Evolutionary conservation across 164 flowering plant genomes (phyloP).

Genomic region (Magnolia officinalis): DNA sequence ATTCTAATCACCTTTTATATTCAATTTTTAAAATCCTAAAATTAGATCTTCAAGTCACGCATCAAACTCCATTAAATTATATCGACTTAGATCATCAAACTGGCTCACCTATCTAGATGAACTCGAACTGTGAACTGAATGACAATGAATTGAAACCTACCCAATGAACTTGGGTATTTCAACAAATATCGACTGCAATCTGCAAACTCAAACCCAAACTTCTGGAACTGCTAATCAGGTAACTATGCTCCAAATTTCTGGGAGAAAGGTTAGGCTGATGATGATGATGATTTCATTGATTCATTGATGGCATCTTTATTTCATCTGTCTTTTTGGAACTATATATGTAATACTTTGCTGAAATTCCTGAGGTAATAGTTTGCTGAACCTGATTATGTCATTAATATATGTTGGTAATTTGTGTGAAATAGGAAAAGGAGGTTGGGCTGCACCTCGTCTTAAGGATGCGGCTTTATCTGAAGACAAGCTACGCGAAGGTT

Average conservation of each 20-base stretch:
- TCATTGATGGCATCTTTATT: neutral
- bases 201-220: neutral
- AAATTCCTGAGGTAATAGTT: neutral
- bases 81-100: too few relatives aligned
- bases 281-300: neutral
- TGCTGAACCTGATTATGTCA: neutral
- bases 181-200: neutral
- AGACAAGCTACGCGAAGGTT: constrained; percentile 88
- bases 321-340: neutral
- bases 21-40: too few relatives aligned
- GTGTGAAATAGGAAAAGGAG: constrained; percentile 58
- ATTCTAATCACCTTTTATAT: too few relatives aligned
- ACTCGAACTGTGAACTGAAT: too few relatives aligned
- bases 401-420: neutral
- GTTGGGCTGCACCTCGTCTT: constrained; percentile 99
- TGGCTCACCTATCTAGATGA: too few relatives aligned
- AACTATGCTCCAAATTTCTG: neutral
- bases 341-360: neutral
- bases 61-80: too few relatives aligned
- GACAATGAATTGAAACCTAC: neutral
- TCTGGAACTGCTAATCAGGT: neutral
- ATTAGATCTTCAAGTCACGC: too few relatives aligned
- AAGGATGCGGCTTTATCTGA: constrained; percentile 89
- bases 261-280: neutral
- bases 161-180: neutral